Conservation (phyloP, 1,284 basidiomycete species). For the Meira nashicola region DNA sequence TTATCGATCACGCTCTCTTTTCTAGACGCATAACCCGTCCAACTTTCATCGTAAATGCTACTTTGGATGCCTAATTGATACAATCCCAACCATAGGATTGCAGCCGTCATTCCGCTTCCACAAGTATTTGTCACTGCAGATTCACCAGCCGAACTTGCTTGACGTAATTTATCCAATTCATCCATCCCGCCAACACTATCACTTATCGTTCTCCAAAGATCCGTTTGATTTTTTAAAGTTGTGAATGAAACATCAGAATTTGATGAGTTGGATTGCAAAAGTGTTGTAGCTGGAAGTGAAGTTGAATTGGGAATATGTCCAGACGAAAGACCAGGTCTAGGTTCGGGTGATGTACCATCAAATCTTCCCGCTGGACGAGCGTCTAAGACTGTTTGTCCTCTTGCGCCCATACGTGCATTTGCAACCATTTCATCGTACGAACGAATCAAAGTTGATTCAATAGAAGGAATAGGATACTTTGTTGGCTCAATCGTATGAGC, state of each 20-base stretch:
- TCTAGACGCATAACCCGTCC: constrained; percentile 30
- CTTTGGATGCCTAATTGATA: constrained; percentile 62
- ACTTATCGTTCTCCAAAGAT: constrained; percentile 57
- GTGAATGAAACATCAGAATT: constrained; percentile 30
- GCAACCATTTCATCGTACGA: constrained; percentile 75
- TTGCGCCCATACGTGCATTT: constrained; percentile 62
- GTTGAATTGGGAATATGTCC: constrained; percentile 88
- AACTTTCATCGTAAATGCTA: constrained; percentile 72
- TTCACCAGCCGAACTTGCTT: constrained; percentile 32
- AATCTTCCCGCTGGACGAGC: constrained; percentile 71
- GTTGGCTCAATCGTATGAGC: not conserved
- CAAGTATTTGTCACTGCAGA: constrained; percentile 45
- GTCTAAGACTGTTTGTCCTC: constrained; percentile 74
- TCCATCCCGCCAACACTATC: constrained; percentile 64
- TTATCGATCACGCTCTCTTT: constrained; percentile 16
- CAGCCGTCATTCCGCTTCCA: constrained; percentile 84
- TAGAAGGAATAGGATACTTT: constrained; percentile 2
- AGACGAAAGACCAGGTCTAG: constrained; percentile 75
- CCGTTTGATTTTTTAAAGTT: constrained; percentile 43
- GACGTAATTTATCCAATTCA: constrained; percentile 44
- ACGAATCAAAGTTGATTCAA: constrained; percentile 56
- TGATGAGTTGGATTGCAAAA: constrained; percentile 61
- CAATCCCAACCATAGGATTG: constrained; percentile 80
- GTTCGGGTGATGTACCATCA: constrained; percentile 75
- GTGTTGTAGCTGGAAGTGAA: constrained; percentile 75